Evolutionary conservation across 192 early-diverging fungal genomes (phyloP).

Genomic region (Phlyctochytrium bullatum): DNA sequence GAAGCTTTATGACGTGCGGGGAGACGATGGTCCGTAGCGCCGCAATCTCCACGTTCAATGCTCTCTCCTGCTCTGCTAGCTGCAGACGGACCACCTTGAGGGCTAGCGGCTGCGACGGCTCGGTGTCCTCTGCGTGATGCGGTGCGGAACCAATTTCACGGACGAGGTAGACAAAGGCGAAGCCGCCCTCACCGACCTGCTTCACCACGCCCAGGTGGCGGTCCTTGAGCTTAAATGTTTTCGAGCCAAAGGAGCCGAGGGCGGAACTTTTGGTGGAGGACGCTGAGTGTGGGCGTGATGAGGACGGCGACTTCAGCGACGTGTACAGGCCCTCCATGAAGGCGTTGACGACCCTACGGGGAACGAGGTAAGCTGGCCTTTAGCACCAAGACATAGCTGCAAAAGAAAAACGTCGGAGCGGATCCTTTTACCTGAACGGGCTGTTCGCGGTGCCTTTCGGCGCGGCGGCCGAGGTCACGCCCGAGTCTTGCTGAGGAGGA

Average conservation of each 20-base stretch:
- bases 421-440: too few relatives aligned
- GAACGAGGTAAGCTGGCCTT: too few relatives aligned
- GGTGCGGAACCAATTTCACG: constrained; percentile 22
- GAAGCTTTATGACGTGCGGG: constrained; percentile 34
- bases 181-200: constrained; percentile 17
- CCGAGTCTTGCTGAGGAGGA: too few relatives aligned
- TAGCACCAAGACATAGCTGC: too few relatives aligned
- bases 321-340: not conserved
- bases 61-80: constrained; percentile 44
- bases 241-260: too few relatives aligned
- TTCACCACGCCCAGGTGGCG: not conserved
- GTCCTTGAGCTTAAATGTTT: not conserved
- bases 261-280: not conserved
- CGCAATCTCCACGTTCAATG: constrained; percentile 36
- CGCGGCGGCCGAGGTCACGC: too few relatives aligned
- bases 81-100: constrained; percentile 46
- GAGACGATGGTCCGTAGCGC: constrained; percentile 33
- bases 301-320: not conserved
- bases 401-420: too few relatives aligned
- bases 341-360: not conserved
- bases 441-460: too few relatives aligned
- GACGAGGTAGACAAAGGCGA: constrained; percentile 50
- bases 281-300: not conserved
- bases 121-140: not conserved
- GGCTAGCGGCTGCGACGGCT: constrained; percentile 24